These are phyloP conservation scores for Prunus mira DNA, from an alignment of 306 rosid genomes.

Conservation along the genomic window DNA sequence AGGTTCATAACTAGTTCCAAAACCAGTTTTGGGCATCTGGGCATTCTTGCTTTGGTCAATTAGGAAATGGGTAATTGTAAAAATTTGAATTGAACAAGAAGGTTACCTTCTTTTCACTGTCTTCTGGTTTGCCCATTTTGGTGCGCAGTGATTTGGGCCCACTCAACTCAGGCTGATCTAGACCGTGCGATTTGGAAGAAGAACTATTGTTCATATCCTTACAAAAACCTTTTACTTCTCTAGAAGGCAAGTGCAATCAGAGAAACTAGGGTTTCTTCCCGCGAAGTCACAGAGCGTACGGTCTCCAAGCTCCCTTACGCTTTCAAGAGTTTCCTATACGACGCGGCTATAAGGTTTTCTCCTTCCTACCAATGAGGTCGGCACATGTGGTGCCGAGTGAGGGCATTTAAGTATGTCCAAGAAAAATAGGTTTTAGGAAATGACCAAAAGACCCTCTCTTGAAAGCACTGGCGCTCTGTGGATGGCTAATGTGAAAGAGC, in stretches of 20 bases:
- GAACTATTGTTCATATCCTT: slow-evolving; percentile 39
- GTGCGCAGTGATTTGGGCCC: slow-evolving; percentile 41
- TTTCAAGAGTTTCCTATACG: neutral
- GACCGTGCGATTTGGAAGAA: slow-evolving; percentile 40
- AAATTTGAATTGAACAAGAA: slow-evolving; percentile 25
- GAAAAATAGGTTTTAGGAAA: neutral
- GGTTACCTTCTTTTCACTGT: slow-evolving; percentile 57
- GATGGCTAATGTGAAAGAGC: no score
- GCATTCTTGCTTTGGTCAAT: slow-evolving; percentile 8
- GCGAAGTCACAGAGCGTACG: neutral
- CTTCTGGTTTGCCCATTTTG: slow-evolving; percentile 64
- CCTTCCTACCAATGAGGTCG: neutral
- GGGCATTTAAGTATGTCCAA: neutral
- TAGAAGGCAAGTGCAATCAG: slow-evolving; percentile 29
- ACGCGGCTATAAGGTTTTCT: neutral
- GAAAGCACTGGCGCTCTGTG: neutral
- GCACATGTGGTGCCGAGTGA: neutral
- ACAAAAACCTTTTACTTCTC: neutral
- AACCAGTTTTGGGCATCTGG: slow-evolving; percentile 11
- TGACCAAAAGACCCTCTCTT: neutral
- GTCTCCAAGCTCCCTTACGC: slow-evolving; percentile 1
- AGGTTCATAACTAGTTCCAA: neutral
- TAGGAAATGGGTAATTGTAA: slow-evolving; percentile 19
- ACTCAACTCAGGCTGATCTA: slow-evolving; percentile 48
- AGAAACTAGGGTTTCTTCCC: slow-evolving; percentile 36